These are phyloP conservation scores for Saccharum officinarum DNA, from an alignment of 176 grass and related monocot species.

Conservation along the genomic window DNA sequence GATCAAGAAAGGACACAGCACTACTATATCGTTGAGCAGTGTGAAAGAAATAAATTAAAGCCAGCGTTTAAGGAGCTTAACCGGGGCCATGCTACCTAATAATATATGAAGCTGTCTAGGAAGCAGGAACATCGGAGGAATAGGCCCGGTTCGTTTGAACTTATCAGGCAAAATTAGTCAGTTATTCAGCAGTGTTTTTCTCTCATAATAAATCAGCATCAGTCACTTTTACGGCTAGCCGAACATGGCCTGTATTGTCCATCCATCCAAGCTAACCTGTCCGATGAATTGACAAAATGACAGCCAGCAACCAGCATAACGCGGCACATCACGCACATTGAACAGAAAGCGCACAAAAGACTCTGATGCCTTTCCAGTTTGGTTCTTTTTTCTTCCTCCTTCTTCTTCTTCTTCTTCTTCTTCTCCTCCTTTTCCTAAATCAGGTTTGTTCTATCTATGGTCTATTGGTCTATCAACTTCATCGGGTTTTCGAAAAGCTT, in stretches of 20 bases:
- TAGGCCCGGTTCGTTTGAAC: too few relatives aligned
- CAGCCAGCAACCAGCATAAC: not conserved
- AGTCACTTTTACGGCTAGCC: too few relatives aligned
- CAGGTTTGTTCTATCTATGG: too few relatives aligned
- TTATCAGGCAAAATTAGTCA: too few relatives aligned
- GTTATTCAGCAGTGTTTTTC: too few relatives aligned
- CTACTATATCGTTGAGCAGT: not conserved
- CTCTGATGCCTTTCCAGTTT: conserved; percentile 23
- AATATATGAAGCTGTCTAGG: not conserved
- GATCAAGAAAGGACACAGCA: not conserved
- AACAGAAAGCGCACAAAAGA: not conserved
- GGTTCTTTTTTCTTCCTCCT: not conserved
- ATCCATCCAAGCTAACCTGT: not conserved
- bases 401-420: too few relatives aligned
- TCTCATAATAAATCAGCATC: too few relatives aligned
- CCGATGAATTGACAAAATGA: not conserved
- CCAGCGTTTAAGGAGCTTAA: conserved; percentile 15
- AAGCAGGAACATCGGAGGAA: conserved; percentile 16
- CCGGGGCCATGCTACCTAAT: conserved; percentile 3
- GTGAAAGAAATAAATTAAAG: conserved; percentile 28
- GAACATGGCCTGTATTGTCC: not conserved
- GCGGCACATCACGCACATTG: not conserved
- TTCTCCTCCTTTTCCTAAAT: too few relatives aligned
- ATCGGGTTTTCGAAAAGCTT: not conserved
- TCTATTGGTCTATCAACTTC: not conserved